Base-by-base conservation (phyloP, 1,139 yeast genomes). In the Candida sp. region DNA sequence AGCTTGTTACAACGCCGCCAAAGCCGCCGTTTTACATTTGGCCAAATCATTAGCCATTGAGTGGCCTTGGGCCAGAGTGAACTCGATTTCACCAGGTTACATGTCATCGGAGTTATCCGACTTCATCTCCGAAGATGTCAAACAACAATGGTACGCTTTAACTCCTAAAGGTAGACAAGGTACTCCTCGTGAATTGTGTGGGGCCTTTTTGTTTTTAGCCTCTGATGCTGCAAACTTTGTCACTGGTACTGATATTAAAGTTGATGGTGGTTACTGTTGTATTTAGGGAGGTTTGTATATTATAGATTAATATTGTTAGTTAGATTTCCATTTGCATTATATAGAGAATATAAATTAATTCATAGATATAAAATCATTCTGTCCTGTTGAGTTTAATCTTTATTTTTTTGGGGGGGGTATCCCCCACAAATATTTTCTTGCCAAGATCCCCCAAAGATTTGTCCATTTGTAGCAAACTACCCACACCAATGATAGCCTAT, bases 81-180 rank as follows among this genome's bases (percentile, higher is more conserved):
- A 79, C 56, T 66, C 79, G 33, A 73, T 79, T 22, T 70, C 81
- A 12, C 84, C 84, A 3, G 84, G 84, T 19, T 79, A 80, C 57
- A 75, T 78, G 46, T 60, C 57, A 39, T 75, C 81, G 11, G 83
- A 82, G 37, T 75, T 81, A 49, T 66, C 81, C 36, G 79, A 72
- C 58, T 74, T 74, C 39, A 62, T 71, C 33, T 71, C 74, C 9
- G 54, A 53, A 12, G 67, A 66, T 21, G 55, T 58, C 44, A 63
- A 68, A 54, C 56, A 58, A 43, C 63, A 59, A 44, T 68, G 73
- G 75, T 63, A 64, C 57, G 52, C 61, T 30, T 57, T 68, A 51
- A 65, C 63, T 46, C 73, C 73, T 25, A 60, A 61, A 59, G 73
- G 73, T 21, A 66, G 76, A 63, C 71, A 69, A 57, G 70, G 69